A percentile compares a stretch with the other conserved stretches of the same genome.
These are phyloP conservation scores for Trifolium dubium DNA, from an alignment of 306 rosid genomes.

Conservation along the genomic window DNA sequence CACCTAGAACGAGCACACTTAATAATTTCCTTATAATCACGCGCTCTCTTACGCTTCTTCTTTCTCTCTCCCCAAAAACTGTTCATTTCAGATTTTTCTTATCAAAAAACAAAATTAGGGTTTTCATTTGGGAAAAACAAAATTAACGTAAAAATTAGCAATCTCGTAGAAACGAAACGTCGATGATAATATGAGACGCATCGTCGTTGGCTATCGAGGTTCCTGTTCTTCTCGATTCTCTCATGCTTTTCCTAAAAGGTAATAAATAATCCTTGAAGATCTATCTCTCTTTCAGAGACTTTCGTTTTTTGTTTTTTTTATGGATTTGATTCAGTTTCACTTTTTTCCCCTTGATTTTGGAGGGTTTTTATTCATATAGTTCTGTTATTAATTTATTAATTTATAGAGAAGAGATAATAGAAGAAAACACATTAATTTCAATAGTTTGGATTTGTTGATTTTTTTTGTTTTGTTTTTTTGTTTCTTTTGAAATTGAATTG, in stretches of 20 bases:
- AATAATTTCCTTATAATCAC: slow-evolving; percentile 47
- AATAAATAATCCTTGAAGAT: slow-evolving; percentile 53
- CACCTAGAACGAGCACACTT: too few species aligned
- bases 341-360: slow-evolving; percentile 66
- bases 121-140: background rate
- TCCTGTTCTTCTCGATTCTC: slow-evolving; percentile 71
- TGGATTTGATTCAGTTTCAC: slow-evolving; percentile 75
- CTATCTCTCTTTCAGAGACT: background rate
- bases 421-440: slow-evolving; percentile 5
- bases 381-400: slow-evolving; percentile 16
- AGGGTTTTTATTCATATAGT: slow-evolving; percentile 51
- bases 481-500: slow-evolving; percentile 49
- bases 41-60: slow-evolving; percentile 28
- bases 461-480: slow-evolving; percentile 15
- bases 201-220: slow-evolving; percentile 60
- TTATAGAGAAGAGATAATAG: slow-evolving; percentile 41
- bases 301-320: background rate
- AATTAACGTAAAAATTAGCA: background rate
- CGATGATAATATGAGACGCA: slow-evolving; percentile 72
- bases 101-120: slow-evolving; percentile 29
- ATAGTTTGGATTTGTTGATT: slow-evolving; percentile 47
- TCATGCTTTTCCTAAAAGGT: slow-evolving; percentile 80
- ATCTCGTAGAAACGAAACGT: slow-evolving; percentile 50
- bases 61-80: slow-evolving; percentile 43
- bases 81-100: slow-evolving; percentile 6